Evolutionary conservation across 345 rosid genomes (phyloP).

Genomic region (Citrus australasica): DNA sequence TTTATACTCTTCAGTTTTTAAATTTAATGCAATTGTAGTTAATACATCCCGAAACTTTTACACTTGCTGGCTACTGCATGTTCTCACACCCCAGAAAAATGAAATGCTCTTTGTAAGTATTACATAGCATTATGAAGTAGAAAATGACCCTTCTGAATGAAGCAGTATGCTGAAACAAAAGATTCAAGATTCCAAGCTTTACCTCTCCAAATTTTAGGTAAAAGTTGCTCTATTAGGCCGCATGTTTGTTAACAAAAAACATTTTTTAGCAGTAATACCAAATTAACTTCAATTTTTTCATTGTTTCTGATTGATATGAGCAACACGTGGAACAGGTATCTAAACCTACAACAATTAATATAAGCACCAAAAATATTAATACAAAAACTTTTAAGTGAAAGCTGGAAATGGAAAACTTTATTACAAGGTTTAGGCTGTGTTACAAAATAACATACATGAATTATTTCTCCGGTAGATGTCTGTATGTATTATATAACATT

Average conservation of each 20-base stretch:
- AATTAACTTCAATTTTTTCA: not conserved
- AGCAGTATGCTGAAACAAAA: not conserved
- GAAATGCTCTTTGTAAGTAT: not conserved
- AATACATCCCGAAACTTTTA: not conserved
- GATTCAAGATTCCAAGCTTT: not conserved
- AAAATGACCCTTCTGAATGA: not conserved
- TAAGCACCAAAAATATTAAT: not conserved
- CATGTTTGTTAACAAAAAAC: not conserved
- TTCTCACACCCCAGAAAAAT: no score
- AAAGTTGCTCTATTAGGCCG: not conserved
- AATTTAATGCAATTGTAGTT: not conserved
- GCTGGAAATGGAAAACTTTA: not conserved
- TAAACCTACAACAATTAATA: not conserved
- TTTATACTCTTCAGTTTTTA: not conserved
- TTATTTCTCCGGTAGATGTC: not conserved
- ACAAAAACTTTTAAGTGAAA: not conserved
- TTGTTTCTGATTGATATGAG: no score
- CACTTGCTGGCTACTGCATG: no score
- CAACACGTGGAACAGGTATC: no score
- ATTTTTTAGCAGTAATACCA: not conserved
- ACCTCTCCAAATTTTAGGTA: no score
- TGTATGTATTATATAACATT: no score
- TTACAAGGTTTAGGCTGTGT: not conserved
- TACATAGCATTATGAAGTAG: not conserved
- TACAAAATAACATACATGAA: not conserved